Evolutionary conservation across 345 rosid species (phyloP), one percentile per base, ranked within the genome.

Genomic region (Pistacia atlantica): DNA sequence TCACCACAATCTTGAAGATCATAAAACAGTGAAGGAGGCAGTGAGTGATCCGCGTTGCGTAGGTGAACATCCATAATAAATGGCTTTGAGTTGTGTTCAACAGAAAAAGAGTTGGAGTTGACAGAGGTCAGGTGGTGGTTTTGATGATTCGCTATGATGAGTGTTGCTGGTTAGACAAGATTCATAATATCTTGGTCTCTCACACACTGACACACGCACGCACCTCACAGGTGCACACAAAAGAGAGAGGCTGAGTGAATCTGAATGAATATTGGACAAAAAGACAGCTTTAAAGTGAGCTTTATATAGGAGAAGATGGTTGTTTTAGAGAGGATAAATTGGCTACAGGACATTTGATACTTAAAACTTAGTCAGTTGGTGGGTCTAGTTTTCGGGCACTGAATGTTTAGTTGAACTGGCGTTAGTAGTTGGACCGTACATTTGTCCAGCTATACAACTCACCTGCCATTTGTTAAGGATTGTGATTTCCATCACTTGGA

Each of bases 51-150:
- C 28, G 20, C 13, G 70, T 28, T 76, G 73, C 72, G 84, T 13
- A 72, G 86, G 66, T 83, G 86, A 88, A 81, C 85, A 25, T 87
- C 88, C 93, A 90, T 88, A 63, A 77, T 77, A 46, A 84, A 84
- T 62, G 76, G 35, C 17, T 58, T 14, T 42, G 59, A 42, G 55
- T 20, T 70, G 64, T 60, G 61, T 58, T 35, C 0, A 42, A 49
- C 56, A 59, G 37, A 11, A 59, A 59, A 46, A 51, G 51, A 65
- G 63, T 37, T 74, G 49, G 49, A 51, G 67, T 37, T 71, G 49
- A 51, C 59, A 80, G 65, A 71, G 35, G 25, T 58, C n/a, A 37
- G 56, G 76, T 67, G 55, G 28, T n/a, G 20, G 62, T 14, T 56
- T 75, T 25, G 57, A 70, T 67, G 81, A 71, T 75, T 72, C 37